A percentile compares a stretch with the other conserved stretches of the same genome.
Conservation (phyloP, 306 rosid genomes). For the Cucurbita argyrosperma region DNA sequence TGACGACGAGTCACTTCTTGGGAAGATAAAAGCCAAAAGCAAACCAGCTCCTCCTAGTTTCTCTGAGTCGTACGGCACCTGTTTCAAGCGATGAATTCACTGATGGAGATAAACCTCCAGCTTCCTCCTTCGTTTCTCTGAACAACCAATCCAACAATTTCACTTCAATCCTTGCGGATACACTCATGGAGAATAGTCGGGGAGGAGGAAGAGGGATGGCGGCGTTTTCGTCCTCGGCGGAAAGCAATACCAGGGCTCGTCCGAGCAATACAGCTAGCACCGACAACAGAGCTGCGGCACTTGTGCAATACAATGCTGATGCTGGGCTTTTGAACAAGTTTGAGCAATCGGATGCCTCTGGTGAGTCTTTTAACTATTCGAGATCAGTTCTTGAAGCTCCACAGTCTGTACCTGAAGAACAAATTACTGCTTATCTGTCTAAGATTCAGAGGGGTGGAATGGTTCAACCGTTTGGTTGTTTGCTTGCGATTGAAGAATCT, state of each 20-base stretch:
- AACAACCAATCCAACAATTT: background rate
- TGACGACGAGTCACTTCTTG: background rate
- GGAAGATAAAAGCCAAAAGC: background rate
- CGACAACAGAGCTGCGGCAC: conserved; percentile 13
- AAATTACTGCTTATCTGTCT: conserved; percentile 37
- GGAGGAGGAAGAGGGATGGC: background rate
- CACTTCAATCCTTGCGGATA: background rate
- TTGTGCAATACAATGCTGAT: conserved; percentile 51
- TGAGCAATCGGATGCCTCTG: conserved; percentile 47
- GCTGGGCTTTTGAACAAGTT: conserved; percentile 50
- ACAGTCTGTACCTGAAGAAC: conserved; percentile 38
- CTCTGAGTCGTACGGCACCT: background rate
- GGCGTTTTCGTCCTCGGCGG: conserved; percentile 30
- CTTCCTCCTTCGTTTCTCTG: background rate
- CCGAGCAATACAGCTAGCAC: conserved; percentile 19
- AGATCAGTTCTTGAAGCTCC: conserved; percentile 29
- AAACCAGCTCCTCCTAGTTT: background rate
- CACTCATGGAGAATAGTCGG: background rate
- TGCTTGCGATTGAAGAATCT: conserved; percentile 51
- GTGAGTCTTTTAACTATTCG: conserved; percentile 55
- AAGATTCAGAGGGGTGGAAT: conserved; percentile 67
- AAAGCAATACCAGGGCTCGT: conserved; percentile 5
- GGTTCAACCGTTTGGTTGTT: conserved; percentile 63
- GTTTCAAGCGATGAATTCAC: background rate
- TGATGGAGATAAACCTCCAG: background rate